These are phyloP conservation scores for Populus ilicifolia DNA, from an alignment of 345 rosid genomes.

Conservation along the genomic window DNA sequence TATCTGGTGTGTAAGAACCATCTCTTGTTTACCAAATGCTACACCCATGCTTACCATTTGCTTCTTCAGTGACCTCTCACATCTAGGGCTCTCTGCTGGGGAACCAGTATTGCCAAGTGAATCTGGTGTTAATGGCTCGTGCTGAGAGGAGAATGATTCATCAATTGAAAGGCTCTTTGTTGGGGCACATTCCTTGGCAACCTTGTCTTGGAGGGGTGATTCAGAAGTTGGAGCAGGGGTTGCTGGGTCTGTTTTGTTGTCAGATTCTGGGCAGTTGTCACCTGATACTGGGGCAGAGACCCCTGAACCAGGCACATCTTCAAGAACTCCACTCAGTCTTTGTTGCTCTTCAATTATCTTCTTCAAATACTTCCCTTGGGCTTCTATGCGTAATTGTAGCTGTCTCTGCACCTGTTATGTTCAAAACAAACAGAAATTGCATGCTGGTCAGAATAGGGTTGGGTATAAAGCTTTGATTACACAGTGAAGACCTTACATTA, in stretches of 20 bases:
- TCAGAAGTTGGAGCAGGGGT: constrained; percentile 88
- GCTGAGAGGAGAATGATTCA: constrained; percentile 76
- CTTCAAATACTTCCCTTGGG: constrained; percentile 93
- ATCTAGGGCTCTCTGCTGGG: constrained; percentile 53
- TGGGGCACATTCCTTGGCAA: constrained; percentile 51
- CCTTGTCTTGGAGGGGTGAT: constrained; percentile 65
- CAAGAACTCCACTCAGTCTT: constrained; percentile 65
- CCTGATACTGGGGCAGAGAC: constrained; percentile 41
- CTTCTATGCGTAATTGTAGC: constrained; percentile 94
- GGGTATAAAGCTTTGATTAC: background rate
- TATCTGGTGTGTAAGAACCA: constrained; percentile 55
- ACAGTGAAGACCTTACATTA: background rate
- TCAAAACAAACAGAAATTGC: constrained; percentile 7
- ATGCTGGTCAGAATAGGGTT: background rate
- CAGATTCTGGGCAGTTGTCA: constrained; percentile 50
- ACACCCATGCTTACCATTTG: constrained; percentile 45
- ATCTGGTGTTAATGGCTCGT: constrained; percentile 87
- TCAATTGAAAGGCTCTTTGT: constrained; percentile 79
- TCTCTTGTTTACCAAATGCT: constrained; percentile 44
- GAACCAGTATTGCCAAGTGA: constrained; percentile 61
- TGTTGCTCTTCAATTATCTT: constrained; percentile 99
- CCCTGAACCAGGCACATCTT: constrained; percentile 46
- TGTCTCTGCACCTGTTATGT: constrained; percentile 87
- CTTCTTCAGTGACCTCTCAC: constrained; percentile 66
- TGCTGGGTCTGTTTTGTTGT: constrained; percentile 72